Evolutionary conservation across 441 rosid genomes (phyloP).

Genomic region (Pelargonium cotyledonis): DNA sequence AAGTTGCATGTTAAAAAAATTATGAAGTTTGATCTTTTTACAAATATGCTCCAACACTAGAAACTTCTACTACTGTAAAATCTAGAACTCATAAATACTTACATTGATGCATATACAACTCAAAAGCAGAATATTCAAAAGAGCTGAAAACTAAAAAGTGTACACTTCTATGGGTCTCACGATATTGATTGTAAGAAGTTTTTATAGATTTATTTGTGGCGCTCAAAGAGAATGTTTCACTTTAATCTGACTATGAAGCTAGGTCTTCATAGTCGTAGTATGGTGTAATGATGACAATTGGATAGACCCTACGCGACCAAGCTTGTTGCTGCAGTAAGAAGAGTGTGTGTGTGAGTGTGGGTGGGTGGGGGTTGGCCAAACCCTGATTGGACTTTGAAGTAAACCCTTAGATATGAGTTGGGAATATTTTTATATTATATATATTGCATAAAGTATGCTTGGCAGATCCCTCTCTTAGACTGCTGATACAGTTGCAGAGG

Average conservation of each 20-base stretch:
- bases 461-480: not conserved
- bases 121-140: not conserved
- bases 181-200: not conserved
- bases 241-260: not conserved
- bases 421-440: constrained; percentile 3
- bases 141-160: not conserved
- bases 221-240: not conserved
- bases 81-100: not conserved
- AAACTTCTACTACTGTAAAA: not conserved
- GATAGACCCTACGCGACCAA: not conserved
- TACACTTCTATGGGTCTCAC: not conserved
- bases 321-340: not conserved
- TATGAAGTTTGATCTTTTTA: not conserved
- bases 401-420: not conserved
- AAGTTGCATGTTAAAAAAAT: not conserved
- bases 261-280: not conserved
- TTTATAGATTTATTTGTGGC: not conserved
- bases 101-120: not conserved
- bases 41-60: not conserved
- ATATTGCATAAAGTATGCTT: not conserved
- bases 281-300: not conserved
- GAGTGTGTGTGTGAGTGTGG: too few relatives aligned
- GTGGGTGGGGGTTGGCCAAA: not conserved
- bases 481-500: constrained; percentile 24
- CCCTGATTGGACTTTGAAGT: not conserved